Conservation (phyloP, 2,329 filamentous ascomycete genomes). For the Trichothecium roseum region DNA sequence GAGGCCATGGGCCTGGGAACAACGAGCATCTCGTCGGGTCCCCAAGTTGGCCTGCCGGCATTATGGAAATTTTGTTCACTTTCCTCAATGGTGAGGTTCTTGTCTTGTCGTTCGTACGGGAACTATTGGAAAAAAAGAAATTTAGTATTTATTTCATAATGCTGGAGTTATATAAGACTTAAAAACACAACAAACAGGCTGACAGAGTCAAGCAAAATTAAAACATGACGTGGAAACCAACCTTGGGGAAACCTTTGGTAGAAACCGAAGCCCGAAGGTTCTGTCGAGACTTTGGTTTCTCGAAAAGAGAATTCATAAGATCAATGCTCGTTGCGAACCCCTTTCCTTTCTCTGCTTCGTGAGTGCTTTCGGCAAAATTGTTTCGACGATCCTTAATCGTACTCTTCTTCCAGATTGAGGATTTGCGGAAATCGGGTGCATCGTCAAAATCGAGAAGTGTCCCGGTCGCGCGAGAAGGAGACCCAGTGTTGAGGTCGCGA, state of each 20-base stretch:
- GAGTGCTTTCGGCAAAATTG: too few relatives aligned
- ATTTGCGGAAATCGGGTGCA: constrained; percentile 34
- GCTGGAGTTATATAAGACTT: constrained; percentile 19
- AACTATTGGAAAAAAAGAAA: constrained; percentile 49
- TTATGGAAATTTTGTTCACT: constrained; percentile 60
- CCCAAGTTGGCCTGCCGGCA: constrained; percentile 71
- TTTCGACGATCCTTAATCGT: constrained; percentile 9
- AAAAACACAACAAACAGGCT: constrained; percentile 1
- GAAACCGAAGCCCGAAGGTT: constrained; percentile 40
- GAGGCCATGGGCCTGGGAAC: constrained; percentile 33
- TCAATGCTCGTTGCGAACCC: constrained; percentile 85
- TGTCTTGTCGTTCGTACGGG: constrained; percentile 73
- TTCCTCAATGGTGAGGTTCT: constrained; percentile 54
- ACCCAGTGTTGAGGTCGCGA: constrained; percentile 43
- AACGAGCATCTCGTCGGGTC: constrained; percentile 61
- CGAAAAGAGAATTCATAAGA: constrained; percentile 90
- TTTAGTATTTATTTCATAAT: constrained; percentile 32
- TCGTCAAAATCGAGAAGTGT: constrained; percentile 16
- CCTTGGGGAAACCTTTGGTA: constrained; percentile 67
- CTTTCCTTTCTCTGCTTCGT: constrained; percentile 35
- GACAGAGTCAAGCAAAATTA: constrained; percentile 15
- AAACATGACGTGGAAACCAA: constrained; percentile 52
- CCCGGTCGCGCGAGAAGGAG: constrained; percentile 24
- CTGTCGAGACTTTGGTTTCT: constrained; percentile 49
- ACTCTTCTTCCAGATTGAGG: constrained; percentile 24